phyloP scores from a whole-genome alignment of 441 rosid species.

The Sinapis alba region DNA sequence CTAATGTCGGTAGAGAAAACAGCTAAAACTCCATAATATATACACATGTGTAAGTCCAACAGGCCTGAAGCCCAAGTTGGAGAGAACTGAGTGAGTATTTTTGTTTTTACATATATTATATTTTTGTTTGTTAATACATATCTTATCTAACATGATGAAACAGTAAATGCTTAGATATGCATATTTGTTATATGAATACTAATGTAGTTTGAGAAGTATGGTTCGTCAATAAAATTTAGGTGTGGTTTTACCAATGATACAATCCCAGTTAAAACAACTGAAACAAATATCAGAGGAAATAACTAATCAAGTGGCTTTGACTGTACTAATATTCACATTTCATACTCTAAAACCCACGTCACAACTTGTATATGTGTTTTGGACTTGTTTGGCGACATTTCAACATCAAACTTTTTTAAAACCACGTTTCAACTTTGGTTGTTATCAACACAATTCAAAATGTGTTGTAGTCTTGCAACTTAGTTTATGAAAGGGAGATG shows the following conservation, averaged over 20 bases:
- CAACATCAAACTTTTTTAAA: constrained; percentile 22
- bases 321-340: not conserved
- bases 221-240: too few relatives aligned
- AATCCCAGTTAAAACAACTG: too few relatives aligned
- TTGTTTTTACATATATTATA: not conserved
- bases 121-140: too few relatives aligned
- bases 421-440: constrained; percentile 13
- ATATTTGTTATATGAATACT: too few relatives aligned
- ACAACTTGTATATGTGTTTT: not conserved
- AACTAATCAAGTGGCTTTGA: too few relatives aligned
- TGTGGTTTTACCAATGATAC: too few relatives aligned
- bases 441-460: constrained; percentile 13
- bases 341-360: not conserved
- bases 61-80: constrained; percentile 28
- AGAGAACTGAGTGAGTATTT: not conserved
- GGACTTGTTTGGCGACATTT: not conserved
- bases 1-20: constrained; percentile 15
- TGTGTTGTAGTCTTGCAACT: constrained; percentile 3
- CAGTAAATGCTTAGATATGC: too few relatives aligned
- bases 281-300: too few relatives aligned
- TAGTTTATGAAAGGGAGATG: constrained; percentile 32
- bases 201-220: too few relatives aligned
- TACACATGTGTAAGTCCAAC: constrained; percentile 10
- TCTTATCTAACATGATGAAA: too few relatives aligned
- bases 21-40: not conserved